Conservation (phyloP, 306 rosid species). For the Fagus crenata region DNA sequence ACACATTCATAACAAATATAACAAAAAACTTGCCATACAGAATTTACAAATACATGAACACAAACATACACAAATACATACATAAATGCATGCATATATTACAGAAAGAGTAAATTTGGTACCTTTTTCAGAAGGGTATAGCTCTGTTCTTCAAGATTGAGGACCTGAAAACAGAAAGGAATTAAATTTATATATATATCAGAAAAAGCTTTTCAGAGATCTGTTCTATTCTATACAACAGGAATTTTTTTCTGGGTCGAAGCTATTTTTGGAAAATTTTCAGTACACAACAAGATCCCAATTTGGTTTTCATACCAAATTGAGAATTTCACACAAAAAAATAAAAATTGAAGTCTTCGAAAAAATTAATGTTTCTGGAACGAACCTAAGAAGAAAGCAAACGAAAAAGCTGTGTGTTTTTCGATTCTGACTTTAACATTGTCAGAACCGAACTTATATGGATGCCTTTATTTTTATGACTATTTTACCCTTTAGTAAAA, state of each 20-base stretch:
- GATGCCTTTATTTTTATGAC: conserved; percentile 11
- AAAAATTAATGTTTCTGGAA: not conserved
- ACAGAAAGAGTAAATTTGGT: not conserved
- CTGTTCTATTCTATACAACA: conserved; percentile 11
- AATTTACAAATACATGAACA: not conserved
- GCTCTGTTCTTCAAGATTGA: not conserved
- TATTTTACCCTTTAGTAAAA: conserved; percentile 20
- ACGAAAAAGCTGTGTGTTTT: conserved; percentile 20
- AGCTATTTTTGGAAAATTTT: conserved; percentile 3
- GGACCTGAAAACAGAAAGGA: conserved; percentile 22
- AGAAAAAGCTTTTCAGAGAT: conserved; percentile 18
- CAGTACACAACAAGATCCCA: conserved; percentile 22
- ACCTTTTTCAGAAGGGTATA: conserved; percentile 25
- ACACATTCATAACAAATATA: not conserved
- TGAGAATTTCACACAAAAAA: conserved; percentile 1
- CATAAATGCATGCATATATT: not conserved
- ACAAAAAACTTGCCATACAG: not conserved
- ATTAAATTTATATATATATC: conserved; percentile 1
- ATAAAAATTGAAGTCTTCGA: too few relatives aligned
- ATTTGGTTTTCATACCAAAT: conserved; percentile 7
- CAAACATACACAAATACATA: not conserved
- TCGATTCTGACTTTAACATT: conserved; percentile 37
- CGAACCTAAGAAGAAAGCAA: conserved; percentile 26
- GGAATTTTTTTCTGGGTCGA: conserved; percentile 9
- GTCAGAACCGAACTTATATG: conserved; percentile 31